Evolutionary conservation across 768 basidiomycete species (phyloP).

Genomic region (Lentinula detonsa): DNA sequence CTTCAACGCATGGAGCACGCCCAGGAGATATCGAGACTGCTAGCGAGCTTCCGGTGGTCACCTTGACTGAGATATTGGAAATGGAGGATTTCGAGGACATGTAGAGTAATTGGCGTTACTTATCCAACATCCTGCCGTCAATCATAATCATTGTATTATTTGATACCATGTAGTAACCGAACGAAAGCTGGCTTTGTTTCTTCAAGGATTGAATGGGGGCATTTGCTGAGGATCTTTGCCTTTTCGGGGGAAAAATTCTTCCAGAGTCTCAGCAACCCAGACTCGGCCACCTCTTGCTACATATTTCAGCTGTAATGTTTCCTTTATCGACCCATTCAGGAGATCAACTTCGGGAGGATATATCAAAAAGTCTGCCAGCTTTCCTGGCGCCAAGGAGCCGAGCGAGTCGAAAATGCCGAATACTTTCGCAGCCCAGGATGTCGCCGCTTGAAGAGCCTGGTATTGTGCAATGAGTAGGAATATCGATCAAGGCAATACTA

Average conservation of each 20-base stretch:
- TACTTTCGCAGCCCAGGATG: slow-evolving; percentile 56
- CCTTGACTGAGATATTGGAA: not conserved
- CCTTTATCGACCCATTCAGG: slow-evolving; percentile 42
- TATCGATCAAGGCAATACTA: not conserved
- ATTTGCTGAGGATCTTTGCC: slow-evolving; percentile 41
- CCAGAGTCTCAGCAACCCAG: slow-evolving; percentile 64
- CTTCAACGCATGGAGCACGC: slow-evolving; percentile 9
- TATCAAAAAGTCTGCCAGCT: slow-evolving; percentile 67
- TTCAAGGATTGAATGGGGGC: slow-evolving; percentile 48
- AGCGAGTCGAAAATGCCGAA: slow-evolving; percentile 58
- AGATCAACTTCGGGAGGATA: slow-evolving; percentile 60
- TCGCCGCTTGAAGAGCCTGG: slow-evolving; percentile 65
- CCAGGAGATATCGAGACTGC: not conserved
- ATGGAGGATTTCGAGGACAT: not conserved
- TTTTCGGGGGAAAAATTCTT: slow-evolving; percentile 65
- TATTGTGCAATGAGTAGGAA: not conserved
- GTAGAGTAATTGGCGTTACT: not conserved
- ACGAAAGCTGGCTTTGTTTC: not conserved
- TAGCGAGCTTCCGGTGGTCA: not conserved
- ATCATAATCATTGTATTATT: too few relatives aligned
- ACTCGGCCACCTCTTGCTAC: slow-evolving; percentile 66
- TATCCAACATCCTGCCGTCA: too few relatives aligned
- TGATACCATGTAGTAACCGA: not conserved
- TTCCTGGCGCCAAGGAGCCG: slow-evolving; percentile 57
- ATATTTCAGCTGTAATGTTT: slow-evolving; percentile 44